A percentile compares a stretch with the other conserved stretches of the same genome.
Evolutionary conservation across 2,329 filamentous ascomycete genomes (phyloP).

Genomic region (Colletotrichum karsti): DNA sequence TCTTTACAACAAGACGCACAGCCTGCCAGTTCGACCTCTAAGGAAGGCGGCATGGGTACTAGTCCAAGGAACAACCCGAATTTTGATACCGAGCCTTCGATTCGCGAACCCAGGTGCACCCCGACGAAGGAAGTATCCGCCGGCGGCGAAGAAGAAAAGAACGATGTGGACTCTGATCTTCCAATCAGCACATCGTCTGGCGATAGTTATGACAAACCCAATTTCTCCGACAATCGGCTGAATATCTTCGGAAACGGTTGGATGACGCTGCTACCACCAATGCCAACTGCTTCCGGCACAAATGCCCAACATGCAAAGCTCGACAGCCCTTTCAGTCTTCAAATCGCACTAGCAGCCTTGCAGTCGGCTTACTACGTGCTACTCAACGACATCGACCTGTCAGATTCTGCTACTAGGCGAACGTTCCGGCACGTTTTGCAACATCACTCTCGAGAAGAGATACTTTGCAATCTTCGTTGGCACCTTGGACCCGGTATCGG

Average conservation of each 20-base stretch:
- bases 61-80: no score
- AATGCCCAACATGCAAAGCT: neutral
- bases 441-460: neutral
- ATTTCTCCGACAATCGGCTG: no score
- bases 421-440: neutral
- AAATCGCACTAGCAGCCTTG: neutral
- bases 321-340: neutral
- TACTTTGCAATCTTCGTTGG: neutral
- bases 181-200: no score
- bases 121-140: no score
- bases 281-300: neutral
- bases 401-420: neutral
- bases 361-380: neutral
- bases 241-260: neutral
- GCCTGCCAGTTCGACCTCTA: no score
- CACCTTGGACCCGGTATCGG: neutral
- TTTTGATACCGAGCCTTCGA: no score
- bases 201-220: no score
- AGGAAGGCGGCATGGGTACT: no score
- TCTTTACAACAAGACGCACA: no score
- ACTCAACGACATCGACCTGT: neutral
- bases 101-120: no score
- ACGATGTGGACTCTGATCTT: no score
- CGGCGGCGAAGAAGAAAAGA: no score
- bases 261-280: neutral